Percentiles rank a stretch among this genome's conserved stretches.
phyloP scores from a whole-genome alignment of 2,329 filamentous ascomycete genomes.

The Cordyceps farinosa region DNA sequence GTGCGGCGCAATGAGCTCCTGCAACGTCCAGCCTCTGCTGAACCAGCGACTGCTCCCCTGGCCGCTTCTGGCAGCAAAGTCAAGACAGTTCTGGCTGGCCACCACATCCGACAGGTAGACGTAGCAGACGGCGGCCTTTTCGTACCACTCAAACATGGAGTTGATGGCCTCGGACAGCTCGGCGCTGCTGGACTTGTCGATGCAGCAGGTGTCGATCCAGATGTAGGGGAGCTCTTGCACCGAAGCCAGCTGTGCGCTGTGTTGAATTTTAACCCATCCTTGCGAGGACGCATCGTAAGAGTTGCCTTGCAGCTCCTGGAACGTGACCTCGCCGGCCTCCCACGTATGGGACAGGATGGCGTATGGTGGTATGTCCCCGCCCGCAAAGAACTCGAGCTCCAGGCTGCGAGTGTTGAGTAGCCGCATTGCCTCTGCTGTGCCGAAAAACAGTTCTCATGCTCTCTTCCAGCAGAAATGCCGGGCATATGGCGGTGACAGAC shows the following conservation, averaged over 20 bases:
- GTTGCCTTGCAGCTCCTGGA: neutral
- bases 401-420: conserved; percentile 15
- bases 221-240: conserved; percentile 23
- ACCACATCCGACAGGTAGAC: conserved; percentile 23
- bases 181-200: conserved; percentile 27
- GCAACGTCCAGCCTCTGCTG: conserved; percentile 27
- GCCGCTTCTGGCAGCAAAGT: neutral
- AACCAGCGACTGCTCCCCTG: conserved; percentile 24
- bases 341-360: conserved; percentile 28
- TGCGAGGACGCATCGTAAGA: neutral
- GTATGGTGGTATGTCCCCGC: conserved; percentile 21
- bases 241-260: neutral
- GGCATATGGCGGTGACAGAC: neutral
- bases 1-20: conserved; percentile 27
- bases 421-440: conserved; percentile 9
- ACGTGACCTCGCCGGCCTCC: conserved; percentile 16
- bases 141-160: conserved; percentile 27
- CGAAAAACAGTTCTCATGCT: neutral
- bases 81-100: no score
- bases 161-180: conserved; percentile 30
- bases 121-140: conserved; percentile 24
- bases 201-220: conserved; percentile 31
- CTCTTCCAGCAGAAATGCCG: neutral
- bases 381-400: conserved; percentile 13
- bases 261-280: conserved; percentile 1